phyloP scores from a whole-genome alignment of 768 basidiomycete genomes.

The Boletellus ananiceps region DNA sequence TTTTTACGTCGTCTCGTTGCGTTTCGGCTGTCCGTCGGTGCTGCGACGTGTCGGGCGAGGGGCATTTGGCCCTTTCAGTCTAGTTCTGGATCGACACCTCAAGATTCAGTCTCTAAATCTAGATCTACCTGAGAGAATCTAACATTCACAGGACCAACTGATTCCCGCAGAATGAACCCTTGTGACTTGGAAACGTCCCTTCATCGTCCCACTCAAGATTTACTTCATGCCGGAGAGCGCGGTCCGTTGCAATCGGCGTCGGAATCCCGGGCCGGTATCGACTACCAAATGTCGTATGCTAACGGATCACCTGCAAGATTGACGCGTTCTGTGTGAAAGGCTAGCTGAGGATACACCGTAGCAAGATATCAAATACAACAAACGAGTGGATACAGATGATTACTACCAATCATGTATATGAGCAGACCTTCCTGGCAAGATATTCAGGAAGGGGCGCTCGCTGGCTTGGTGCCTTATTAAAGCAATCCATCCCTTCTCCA shows the following conservation, averaged over 20 bases:
- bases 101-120: neutral
- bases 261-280: too few relatives aligned
- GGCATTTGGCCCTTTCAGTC: too few relatives aligned
- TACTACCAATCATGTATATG: slow-evolving; percentile 1
- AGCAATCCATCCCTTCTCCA: neutral
- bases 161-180: neutral
- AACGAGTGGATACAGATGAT: slow-evolving; percentile 11
- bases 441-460: slow-evolving; percentile 9
- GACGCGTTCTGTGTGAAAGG: neutral
- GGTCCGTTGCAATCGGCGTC: too few relatives aligned
- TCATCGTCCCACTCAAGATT: too few relatives aligned
- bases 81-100: too few relatives aligned
- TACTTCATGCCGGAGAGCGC: too few relatives aligned
- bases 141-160: neutral
- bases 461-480: neutral
- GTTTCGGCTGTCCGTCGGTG: neutral
- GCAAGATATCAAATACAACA: slow-evolving; percentile 14
- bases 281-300: too few relatives aligned
- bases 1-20: slow-evolving; percentile 1
- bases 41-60: too few relatives aligned
- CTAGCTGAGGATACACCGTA: neutral
- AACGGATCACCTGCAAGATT: too few relatives aligned
- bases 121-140: slow-evolving; percentile 4
- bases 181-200: neutral
- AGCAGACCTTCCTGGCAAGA: slow-evolving; percentile 1